These are phyloP conservation scores for Nitzschia sp. DNA, from an alignment of 108 stramenopile genomes.

Conservation along the genomic window DNA sequence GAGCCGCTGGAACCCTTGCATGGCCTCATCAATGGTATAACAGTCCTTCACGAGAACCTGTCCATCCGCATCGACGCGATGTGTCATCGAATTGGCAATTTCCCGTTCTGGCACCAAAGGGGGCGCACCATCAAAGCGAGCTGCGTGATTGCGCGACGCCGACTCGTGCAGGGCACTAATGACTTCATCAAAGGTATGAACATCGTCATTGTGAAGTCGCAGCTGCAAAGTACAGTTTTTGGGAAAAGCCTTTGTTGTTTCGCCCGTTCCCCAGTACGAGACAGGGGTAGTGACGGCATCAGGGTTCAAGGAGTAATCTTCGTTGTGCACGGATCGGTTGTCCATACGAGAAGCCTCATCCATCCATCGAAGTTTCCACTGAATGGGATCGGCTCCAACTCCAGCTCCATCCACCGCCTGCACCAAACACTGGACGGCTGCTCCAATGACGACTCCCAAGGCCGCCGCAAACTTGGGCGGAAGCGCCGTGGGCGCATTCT, in stretches of 20 bases:
- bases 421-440: conserved; percentile 64
- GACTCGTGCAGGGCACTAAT: conserved; percentile 70
- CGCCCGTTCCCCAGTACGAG: conserved; percentile 6
- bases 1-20: conserved; percentile 66
- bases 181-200: conserved; percentile 95
- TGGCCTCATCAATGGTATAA: conserved; percentile 53
- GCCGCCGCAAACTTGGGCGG: conserved; percentile 74
- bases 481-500: conserved; percentile 48
- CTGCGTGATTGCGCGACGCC: not conserved
- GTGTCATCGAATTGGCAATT: conserved; percentile 63
- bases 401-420: conserved; percentile 72
- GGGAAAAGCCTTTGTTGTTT: conserved; percentile 34
- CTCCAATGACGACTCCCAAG: conserved; percentile 73
- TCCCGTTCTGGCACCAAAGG: conserved; percentile 53
- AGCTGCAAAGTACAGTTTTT: conserved; percentile 53
- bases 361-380: conserved; percentile 76
- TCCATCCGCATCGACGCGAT: conserved; percentile 81
- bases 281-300: conserved; percentile 20
- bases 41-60: conserved; percentile 72
- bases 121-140: conserved; percentile 9
- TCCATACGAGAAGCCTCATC: conserved; percentile 69
- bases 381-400: conserved; percentile 71
- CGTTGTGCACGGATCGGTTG: conserved; percentile 55
- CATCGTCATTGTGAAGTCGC: conserved; percentile 95
- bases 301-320: conserved; percentile 54